A percentile compares a stretch with the other conserved stretches of the same genome.
phyloP scores from a whole-genome alignment of 306 rosid species.

The Citrullus colocynthis region DNA sequence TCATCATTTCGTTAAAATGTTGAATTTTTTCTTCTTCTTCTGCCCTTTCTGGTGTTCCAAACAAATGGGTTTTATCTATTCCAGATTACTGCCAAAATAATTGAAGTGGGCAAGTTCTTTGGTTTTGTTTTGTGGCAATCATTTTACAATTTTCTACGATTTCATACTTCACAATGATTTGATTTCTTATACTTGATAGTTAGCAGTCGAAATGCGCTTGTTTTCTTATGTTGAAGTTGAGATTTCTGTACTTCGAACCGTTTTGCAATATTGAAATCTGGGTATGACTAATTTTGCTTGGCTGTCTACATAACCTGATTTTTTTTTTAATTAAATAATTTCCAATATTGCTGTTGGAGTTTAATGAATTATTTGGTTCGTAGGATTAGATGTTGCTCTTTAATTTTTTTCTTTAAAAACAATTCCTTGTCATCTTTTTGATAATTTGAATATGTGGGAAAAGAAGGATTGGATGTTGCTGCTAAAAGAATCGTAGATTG shows the following conservation, averaged over 20 bases:
- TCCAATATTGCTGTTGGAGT: neutral
- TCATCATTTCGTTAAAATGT: neutral
- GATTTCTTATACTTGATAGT: neutral
- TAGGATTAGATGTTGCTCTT: neutral
- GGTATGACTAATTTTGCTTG: neutral
- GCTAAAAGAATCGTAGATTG: neutral
- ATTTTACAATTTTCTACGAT: neutral
- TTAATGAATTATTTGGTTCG: neutral
- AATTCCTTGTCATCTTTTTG: neutral
- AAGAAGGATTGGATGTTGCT: neutral
- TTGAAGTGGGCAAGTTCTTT: neutral
- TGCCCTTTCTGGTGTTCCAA: neutral
- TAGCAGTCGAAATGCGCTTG: neutral
- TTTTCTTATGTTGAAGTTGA: neutral
- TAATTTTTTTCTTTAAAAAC: neutral
- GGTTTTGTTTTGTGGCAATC: neutral
- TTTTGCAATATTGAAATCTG: neutral
- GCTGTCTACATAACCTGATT: neutral
- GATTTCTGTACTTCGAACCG: neutral
- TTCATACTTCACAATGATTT: neutral
- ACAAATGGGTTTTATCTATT: neutral
- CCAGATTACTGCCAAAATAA: neutral
- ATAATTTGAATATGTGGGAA: neutral
- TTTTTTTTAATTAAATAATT: neutral
- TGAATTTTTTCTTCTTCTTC: neutral